Base-by-base conservation (phyloP, 306 rosid genomes). In the Glycine soja region DNA sequence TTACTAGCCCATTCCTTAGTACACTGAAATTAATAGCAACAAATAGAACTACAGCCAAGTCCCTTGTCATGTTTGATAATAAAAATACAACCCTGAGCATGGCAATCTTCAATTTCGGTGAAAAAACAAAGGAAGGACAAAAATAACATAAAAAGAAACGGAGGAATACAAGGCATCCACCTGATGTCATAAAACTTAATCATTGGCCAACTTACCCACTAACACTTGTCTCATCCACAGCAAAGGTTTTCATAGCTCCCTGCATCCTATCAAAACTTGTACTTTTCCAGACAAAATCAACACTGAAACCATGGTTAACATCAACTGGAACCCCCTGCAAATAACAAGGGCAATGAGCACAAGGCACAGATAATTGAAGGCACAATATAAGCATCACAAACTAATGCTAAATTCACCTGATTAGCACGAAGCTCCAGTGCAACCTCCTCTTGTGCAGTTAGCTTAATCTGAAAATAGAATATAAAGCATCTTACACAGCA, bases 211-310 rank as follows among this genome's bases (percentile, higher is more conserved):
- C 97, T 79, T 90, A 96, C 99, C 99, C 99, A 70, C 99, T 96
- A 42, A 96, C 99, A 87, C 99, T 96, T 48, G 99, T 96, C 91
- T 96, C 99, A 79, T 96, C 99, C 68, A 96, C 98, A 15, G 99
- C 99, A 92, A 96, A 96, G 32, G 93, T 92, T 82, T 96, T 96
- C 99, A 96, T 90, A 52, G 99, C 99, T 56, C 99, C 99, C 85
- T 96, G 99, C 99, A 96, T 96, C 82, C 99, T 88, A 76, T 96
- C 99, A 77, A 96, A 96, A 89, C 99, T 93, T 43, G 99, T 96
- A 90, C 99, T 96, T 82, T 96, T 96, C 99, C 99, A 96, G 43
- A 96, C 99, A 59, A 96, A 96, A 86, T 96, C 99, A 76, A 96
- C 99, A 88, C 98, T 96, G 72, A 90, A 96, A 72, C 99, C 99